These are phyloP conservation scores for Oryza glaberrima DNA, from an alignment of 176 grass and related monocot genomes.

Conservation along the genomic window DNA sequence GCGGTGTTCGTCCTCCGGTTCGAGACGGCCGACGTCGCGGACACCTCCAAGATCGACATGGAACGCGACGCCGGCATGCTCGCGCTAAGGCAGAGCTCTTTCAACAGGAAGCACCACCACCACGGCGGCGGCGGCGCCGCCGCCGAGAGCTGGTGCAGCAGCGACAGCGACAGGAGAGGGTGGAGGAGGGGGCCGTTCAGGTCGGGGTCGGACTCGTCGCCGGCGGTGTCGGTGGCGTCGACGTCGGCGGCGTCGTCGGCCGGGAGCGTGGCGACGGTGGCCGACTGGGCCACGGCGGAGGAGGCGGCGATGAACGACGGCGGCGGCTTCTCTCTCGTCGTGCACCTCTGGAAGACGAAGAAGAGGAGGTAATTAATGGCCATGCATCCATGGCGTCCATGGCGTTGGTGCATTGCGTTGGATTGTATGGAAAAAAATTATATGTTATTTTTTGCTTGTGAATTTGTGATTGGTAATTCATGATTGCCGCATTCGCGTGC, in stretches of 20 bases:
- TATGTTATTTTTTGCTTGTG: neutral
- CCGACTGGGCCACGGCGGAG: conserved; percentile 40
- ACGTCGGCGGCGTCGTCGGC: conserved; percentile 45
- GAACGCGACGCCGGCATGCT: neutral
- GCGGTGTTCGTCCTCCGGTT: conserved; percentile 75
- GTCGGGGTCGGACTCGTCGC: conserved; percentile 55
- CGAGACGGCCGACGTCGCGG: conserved; percentile 22
- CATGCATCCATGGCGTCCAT: neutral
- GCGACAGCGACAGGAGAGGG: conserved; percentile 29
- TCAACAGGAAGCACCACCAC: neutral
- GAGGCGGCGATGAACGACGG: conserved; percentile 40
- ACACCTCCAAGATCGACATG: neutral
- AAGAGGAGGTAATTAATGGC: neutral
- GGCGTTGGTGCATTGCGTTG: neutral
- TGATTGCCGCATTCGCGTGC: neutral
- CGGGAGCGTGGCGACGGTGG: conserved; percentile 44
- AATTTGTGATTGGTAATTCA: conserved; percentile 20
- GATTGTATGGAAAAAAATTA: neutral
- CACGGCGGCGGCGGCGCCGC: neutral
- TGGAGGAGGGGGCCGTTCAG: conserved; percentile 49
- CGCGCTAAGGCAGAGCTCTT: conserved; percentile 18
- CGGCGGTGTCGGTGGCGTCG: conserved; percentile 56
- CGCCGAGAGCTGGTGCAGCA: conserved; percentile 42
- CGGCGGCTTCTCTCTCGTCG: conserved; percentile 42
- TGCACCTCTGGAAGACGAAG: conserved; percentile 46